Percentiles rank a stretch among this genome's conserved stretches.
Evolutionary conservation across 163 green algal genomes (phyloP).

Genomic region (Scenedesmus sp.): DNA sequence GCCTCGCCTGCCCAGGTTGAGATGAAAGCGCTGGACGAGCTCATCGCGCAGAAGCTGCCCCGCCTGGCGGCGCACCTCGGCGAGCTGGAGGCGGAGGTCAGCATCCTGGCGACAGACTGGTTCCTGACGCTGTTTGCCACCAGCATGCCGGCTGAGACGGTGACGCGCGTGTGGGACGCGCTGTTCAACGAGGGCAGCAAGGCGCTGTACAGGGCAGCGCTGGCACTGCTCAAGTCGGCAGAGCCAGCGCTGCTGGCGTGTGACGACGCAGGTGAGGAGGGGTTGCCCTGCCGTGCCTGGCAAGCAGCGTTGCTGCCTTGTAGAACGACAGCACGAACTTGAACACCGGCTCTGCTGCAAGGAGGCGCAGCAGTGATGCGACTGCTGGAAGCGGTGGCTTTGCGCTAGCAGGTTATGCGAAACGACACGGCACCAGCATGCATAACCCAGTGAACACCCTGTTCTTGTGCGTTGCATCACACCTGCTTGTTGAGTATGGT

Average conservation of each 20-base stretch:
- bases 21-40: constrained; percentile 78
- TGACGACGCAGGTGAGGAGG: constrained; percentile 64
- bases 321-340: too few species aligned
- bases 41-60: constrained; percentile 86
- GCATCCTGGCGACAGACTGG: constrained; percentile 87
- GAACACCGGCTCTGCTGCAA: too few species aligned
- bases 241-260: constrained; percentile 77
- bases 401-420: too few species aligned
- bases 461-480: too few species aligned
- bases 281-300: neutral
- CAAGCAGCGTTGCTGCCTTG: neutral
- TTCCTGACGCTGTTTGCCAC: constrained; percentile 83
- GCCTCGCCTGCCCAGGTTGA: constrained; percentile 60
- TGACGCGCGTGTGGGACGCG: constrained; percentile 84
- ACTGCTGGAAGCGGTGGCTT: too few species aligned
- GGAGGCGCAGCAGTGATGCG: too few species aligned
- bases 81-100: constrained; percentile 81
- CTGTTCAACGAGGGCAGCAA: constrained; percentile 90
- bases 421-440: too few species aligned
- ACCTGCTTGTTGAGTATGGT: neutral
- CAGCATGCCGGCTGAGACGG: constrained; percentile 78
- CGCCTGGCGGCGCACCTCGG: constrained; percentile 76
- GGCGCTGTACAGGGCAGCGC: constrained; percentile 83
- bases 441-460: too few species aligned
- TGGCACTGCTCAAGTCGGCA: constrained; percentile 85